Percentiles rank a stretch among this genome's conserved stretches.
These are phyloP conservation scores for Ustilago tritici DNA, from an alignment of 1,284 basidiomycete genomes.

Conservation along the genomic window DNA sequence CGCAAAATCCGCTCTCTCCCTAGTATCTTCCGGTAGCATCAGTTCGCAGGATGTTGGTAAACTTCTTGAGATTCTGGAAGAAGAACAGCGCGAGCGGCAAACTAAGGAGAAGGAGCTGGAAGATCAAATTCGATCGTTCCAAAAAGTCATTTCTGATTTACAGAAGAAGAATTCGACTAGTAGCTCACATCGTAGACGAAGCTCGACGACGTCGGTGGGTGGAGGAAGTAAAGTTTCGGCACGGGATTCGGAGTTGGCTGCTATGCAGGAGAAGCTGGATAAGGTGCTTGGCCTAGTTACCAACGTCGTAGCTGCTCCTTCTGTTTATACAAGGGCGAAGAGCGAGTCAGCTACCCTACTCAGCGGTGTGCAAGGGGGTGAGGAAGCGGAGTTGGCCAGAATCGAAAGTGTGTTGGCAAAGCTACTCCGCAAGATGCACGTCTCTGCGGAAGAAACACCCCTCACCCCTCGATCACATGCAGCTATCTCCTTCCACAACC, in stretches of 20 bases:
- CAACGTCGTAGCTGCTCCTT: slow-evolving; percentile 40
- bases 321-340: slow-evolving; percentile 22
- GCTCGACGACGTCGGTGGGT: slow-evolving; percentile 17
- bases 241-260: slow-evolving; percentile 47
- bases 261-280: slow-evolving; percentile 62
- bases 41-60: slow-evolving; percentile 53
- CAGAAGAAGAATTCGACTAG: slow-evolving; percentile 43
- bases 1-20: slow-evolving; percentile 31
- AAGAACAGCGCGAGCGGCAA: slow-evolving; percentile 43
- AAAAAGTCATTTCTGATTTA: slow-evolving; percentile 48
- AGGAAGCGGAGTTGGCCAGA: slow-evolving; percentile 36
- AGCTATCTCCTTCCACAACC: slow-evolving; percentile 24
- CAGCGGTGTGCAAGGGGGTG: slow-evolving; percentile 6
- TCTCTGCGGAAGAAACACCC: slow-evolving; percentile 22
- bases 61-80: slow-evolving; percentile 56
- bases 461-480: slow-evolving; percentile 35
- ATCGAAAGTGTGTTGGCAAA: slow-evolving; percentile 45
- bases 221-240: slow-evolving; percentile 29
- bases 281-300: slow-evolving; percentile 55
- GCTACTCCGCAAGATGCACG: slow-evolving; percentile 47
- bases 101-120: slow-evolving; percentile 52
- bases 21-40: slow-evolving; percentile 49
- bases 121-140: slow-evolving; percentile 52
- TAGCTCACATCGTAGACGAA: slow-evolving; percentile 26
- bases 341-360: slow-evolving; percentile 28